Percentiles rank a stretch among this genome's conserved stretches.
phyloP scores from a whole-genome alignment of 768 basidiomycete genomes.

The Boletus rufocinnamomeus region DNA sequence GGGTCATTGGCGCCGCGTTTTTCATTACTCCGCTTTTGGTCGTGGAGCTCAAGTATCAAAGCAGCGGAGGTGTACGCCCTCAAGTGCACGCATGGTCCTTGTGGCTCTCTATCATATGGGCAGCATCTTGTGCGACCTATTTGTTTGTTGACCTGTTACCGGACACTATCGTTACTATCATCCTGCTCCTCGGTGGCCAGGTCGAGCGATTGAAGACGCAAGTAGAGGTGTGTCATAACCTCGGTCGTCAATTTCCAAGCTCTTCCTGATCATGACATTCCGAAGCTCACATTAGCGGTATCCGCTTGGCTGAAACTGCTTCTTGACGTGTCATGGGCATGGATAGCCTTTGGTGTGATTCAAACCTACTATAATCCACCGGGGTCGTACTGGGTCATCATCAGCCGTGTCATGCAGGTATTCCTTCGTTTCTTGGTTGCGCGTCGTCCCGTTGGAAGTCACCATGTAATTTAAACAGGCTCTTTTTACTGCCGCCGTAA shows the following conservation, averaged over 20 bases:
- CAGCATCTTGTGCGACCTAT: constrained; percentile 58
- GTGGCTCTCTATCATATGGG: constrained; percentile 72
- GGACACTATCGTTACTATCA: constrained; percentile 51
- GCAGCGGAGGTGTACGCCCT: constrained; percentile 41
- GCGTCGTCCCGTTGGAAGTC: constrained; percentile 3
- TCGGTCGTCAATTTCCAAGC: not conserved
- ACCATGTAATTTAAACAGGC: constrained; percentile 34
- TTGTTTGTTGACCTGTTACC: constrained; percentile 67
- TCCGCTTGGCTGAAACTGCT: constrained; percentile 70
- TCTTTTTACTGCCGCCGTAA: constrained; percentile 44
- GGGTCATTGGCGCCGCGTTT: constrained; percentile 59
- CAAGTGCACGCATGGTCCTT: constrained; percentile 67
- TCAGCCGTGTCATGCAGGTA: constrained; percentile 75
- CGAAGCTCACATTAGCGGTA: constrained; percentile 65
- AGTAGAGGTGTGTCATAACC: constrained; percentile 52
- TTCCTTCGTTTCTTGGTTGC: constrained; percentile 12
- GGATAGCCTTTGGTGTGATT: constrained; percentile 71
- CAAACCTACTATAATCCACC: constrained; percentile 58
- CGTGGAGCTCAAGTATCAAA: constrained; percentile 60
- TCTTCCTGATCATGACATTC: constrained; percentile 1
- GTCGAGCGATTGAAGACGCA: constrained; percentile 68
- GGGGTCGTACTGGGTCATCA: constrained; percentile 63
- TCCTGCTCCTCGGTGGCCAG: constrained; percentile 57
- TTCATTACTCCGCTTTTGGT: constrained; percentile 72
- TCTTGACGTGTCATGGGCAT: constrained; percentile 68